Conservation (phyloP, 192 early-diverging fungal species). For the Anaeromyces robustus region DNA sequence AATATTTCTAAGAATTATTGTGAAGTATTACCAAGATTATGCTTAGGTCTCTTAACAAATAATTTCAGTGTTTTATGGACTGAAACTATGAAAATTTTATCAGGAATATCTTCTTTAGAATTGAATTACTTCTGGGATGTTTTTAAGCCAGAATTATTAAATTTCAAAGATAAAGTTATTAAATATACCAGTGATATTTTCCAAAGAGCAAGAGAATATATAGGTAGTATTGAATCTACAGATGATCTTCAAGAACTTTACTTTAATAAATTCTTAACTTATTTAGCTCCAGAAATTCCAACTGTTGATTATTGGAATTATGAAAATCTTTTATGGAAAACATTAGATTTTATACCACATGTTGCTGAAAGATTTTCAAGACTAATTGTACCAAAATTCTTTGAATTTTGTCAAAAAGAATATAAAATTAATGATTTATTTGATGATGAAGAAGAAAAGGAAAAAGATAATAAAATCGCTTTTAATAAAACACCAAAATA, state of each 20-base stretch:
- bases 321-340: not conserved
- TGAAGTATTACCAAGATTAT: conserved; percentile 41
- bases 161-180: not conserved
- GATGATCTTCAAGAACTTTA: not conserved
- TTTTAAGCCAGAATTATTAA: not conserved
- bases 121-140: not conserved
- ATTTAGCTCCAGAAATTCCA: not conserved
- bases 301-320: conserved; percentile 1
- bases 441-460: conserved; percentile 11
- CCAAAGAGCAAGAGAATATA: not conserved
- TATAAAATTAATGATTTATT: conserved; percentile 22
- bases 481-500: conserved; percentile 7
- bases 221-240: not conserved
- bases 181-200: not conserved
- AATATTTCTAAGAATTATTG: conserved; percentile 48
- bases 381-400: conserved; percentile 44
- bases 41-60: conserved; percentile 56
- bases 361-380: conserved; percentile 47
- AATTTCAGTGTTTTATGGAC: conserved; percentile 76
- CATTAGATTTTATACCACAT: conserved; percentile 14
- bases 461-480: conserved; percentile 4
- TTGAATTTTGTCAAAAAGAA: conserved; percentile 37
- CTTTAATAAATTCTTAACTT: not conserved
- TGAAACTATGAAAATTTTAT: conserved; percentile 22
- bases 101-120: not conserved